A percentile compares a stretch with the other conserved stretches of the same genome.
These are phyloP conservation scores for Botrytis medusae DNA, from an alignment of 2,329 filamentous ascomycete species.

Conservation along the genomic window DNA sequence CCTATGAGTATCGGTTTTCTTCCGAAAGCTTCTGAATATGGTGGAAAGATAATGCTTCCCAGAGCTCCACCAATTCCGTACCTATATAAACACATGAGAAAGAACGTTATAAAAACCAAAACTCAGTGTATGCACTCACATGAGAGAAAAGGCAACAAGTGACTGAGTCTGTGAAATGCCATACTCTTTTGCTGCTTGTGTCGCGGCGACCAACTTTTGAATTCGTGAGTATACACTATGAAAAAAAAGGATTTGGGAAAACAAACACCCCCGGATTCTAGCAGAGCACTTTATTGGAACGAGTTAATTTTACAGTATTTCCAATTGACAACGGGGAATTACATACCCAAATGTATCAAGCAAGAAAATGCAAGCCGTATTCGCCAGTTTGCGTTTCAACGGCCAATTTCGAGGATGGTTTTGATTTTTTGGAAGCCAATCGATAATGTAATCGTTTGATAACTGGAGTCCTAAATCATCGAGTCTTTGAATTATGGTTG, in stretches of 20 bases:
- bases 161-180: constrained; percentile 14
- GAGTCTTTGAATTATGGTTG: neutral
- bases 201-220: constrained; percentile 11
- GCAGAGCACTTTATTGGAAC: neutral
- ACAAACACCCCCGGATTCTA: constrained; percentile 16
- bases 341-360: constrained; percentile 17
- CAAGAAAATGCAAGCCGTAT: constrained; percentile 13
- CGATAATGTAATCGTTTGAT: neutral
- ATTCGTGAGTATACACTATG: neutral
- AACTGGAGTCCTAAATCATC: constrained; percentile 3
- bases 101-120: neutral
- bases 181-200: constrained; percentile 11
- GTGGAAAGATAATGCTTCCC: constrained; percentile 43
- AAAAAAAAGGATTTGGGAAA: neutral
- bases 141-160: constrained; percentile 11
- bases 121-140: neutral
- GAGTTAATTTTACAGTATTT: neutral
- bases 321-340: neutral
- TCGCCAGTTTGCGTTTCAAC: constrained; percentile 1
- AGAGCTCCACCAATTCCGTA: constrained; percentile 41
- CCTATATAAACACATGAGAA: constrained; percentile 6
- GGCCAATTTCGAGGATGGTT: constrained; percentile 15
- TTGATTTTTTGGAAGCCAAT: constrained; percentile 14
- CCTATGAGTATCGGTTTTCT: constrained; percentile 41
- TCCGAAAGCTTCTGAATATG: constrained; percentile 43